A percentile compares a stretch with the other conserved stretches of the same genome.
Evolutionary conservation across 192 early-diverging fungal species (phyloP).

Genomic region (Linderina pennispora): DNA sequence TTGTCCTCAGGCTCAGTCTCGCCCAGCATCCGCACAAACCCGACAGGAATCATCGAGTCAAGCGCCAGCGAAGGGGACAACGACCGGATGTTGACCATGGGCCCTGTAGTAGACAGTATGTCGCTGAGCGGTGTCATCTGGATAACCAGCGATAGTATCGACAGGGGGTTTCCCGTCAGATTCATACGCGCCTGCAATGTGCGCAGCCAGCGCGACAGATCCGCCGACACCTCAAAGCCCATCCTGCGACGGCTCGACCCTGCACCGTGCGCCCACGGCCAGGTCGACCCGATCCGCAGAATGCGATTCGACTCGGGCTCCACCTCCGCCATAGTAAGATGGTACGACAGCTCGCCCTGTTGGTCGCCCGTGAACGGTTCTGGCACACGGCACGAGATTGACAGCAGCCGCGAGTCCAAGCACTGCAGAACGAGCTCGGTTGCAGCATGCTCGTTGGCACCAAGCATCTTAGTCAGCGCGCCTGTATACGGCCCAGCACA

Average conservation of each 20-base stretch:
- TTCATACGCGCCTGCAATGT: slow-evolving; percentile 38
- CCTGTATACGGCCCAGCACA: slow-evolving; percentile 32
- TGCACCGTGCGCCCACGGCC: slow-evolving; percentile 36
- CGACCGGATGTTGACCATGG: slow-evolving; percentile 9
- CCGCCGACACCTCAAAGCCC: slow-evolving; percentile 18
- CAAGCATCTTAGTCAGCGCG: slow-evolving; percentile 20
- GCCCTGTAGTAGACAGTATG: slow-evolving; percentile 18
- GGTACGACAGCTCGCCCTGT: slow-evolving; percentile 22
- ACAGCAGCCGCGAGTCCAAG: slow-evolving; percentile 29
- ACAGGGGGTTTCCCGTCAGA: slow-evolving; percentile 29
- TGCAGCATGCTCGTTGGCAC: slow-evolving; percentile 32
- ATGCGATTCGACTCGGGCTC: slow-evolving; percentile 24
- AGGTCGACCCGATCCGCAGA: slow-evolving; percentile 33
- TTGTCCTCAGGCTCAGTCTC: slow-evolving; percentile 7
- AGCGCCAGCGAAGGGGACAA: slow-evolving; percentile 13
- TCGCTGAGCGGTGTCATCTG: slow-evolving; percentile 40
- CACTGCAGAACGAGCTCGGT: slow-evolving; percentile 37
- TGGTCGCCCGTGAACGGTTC: slow-evolving; percentile 29
- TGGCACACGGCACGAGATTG: slow-evolving; percentile 40
- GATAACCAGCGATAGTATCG: slow-evolving; percentile 24
- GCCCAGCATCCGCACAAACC: slow-evolving; percentile 10
- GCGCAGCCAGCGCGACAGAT: slow-evolving; percentile 41
- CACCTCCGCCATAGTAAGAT: slow-evolving; percentile 40
- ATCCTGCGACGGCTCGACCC: neutral
- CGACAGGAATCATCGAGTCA: slow-evolving; percentile 15